Evolutionary conservation across 768 basidiomycete species (phyloP).

Genomic region (Lentinula aciculospora): DNA sequence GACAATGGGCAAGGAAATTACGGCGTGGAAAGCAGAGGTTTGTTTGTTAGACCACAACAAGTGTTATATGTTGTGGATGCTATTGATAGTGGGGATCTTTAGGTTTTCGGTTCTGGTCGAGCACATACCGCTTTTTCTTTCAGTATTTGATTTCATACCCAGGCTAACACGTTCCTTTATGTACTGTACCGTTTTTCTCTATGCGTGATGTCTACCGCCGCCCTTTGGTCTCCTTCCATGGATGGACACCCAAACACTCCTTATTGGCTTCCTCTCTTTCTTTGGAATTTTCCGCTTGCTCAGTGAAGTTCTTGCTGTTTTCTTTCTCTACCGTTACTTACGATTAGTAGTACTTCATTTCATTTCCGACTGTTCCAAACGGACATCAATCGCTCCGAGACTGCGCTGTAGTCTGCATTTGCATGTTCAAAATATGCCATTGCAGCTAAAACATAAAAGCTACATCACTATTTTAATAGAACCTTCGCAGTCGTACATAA

Average conservation of each 20-base stretch:
- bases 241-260: not conserved
- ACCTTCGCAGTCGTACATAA: too few relatives aligned
- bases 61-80: constrained; percentile 86
- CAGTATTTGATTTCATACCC: not conserved
- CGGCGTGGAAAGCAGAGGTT: constrained; percentile 56
- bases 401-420: too few relatives aligned
- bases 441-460: too few relatives aligned
- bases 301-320: not conserved
- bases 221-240: not conserved
- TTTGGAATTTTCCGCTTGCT: not conserved
- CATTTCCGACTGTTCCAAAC: too few relatives aligned
- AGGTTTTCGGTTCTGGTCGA: not conserved
- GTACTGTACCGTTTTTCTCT: too few relatives aligned
- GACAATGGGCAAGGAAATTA: constrained; percentile 38
- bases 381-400: too few relatives aligned
- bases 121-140: not conserved
- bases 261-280: not conserved
- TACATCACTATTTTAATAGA: too few relatives aligned
- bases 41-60: constrained; percentile 84
- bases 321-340: not conserved
- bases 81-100: constrained; percentile 40
- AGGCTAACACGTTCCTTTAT: too few relatives aligned
- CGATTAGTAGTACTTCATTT: not conserved
- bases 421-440: too few relatives aligned
- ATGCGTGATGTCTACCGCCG: too few relatives aligned